phyloP scores from a whole-genome alignment of 2,329 filamentous ascomycete species.

The Rhexocercosporidium sp. region DNA sequence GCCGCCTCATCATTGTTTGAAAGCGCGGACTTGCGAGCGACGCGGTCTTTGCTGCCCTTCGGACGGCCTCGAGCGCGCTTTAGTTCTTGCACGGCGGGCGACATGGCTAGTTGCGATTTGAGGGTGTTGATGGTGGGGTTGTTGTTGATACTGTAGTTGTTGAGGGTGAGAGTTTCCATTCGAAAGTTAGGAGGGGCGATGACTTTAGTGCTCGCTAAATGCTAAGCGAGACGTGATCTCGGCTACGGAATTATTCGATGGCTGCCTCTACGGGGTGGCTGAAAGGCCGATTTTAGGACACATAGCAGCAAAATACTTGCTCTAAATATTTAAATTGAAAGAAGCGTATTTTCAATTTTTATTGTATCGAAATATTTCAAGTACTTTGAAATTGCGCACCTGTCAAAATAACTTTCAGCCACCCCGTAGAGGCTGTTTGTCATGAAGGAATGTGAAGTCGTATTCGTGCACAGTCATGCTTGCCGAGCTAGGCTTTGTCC shows the following conservation, averaged over 20 bases:
- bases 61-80: slow-evolving; percentile 10
- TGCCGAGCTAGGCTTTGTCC: neutral
- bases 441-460: neutral
- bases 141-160: slow-evolving; percentile 6
- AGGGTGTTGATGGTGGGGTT: neutral
- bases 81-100: neutral
- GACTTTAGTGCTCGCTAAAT: neutral
- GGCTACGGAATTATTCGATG: neutral
- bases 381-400: too few relatives aligned
- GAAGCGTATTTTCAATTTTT: too few relatives aligned
- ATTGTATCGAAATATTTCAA: too few relatives aligned
- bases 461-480: neutral
- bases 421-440: too few relatives aligned
- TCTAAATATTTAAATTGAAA: too few relatives aligned
- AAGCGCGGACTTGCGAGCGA: slow-evolving; percentile 5
- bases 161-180: slow-evolving; percentile 1
- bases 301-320: too few relatives aligned
- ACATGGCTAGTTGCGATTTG: neutral
- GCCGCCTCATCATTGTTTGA: neutral
- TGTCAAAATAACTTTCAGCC: too few relatives aligned
- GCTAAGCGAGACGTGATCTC: slow-evolving; percentile 12
- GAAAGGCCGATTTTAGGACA: too few relatives aligned
- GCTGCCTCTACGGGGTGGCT: too few relatives aligned
- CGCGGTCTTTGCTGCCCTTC: slow-evolving; percentile 7
- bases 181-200: neutral